Percentiles rank a stretch among this genome's conserved stretches.
Conservation (phyloP, 441 rosid species). For the Adansonia grandidieri region DNA sequence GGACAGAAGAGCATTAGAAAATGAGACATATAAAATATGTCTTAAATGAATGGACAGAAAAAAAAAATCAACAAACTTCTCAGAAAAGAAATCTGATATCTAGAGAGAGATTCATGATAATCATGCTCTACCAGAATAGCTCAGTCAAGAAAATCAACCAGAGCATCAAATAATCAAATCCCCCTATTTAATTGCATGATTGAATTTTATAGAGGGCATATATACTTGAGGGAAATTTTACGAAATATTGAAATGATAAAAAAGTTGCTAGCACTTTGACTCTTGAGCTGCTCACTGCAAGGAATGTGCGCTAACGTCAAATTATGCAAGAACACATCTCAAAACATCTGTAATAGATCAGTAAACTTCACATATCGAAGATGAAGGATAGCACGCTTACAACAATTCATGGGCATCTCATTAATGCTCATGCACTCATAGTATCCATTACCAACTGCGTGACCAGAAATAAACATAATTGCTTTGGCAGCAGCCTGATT, state of each 20-base stretch:
- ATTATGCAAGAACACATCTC: not conserved
- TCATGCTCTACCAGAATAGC: not conserved
- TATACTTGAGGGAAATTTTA: not conserved
- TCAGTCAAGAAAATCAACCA: conserved; percentile 16
- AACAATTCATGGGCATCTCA: conserved; percentile 70
- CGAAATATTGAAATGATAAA: not conserved
- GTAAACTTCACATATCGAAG: conserved; percentile 11
- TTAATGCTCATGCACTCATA: conserved; percentile 68
- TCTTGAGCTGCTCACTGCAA: not conserved
- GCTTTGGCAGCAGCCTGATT: conserved; percentile 98
- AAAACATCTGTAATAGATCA: not conserved
- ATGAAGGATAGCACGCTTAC: conserved; percentile 53
- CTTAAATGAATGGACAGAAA: no score
- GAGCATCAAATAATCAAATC: not conserved
- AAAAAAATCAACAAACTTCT: not conserved
- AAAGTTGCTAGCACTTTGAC: not conserved
- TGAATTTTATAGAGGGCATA: not conserved
- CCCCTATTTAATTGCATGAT: not conserved
- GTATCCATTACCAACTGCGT: conserved; percentile 57
- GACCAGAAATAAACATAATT: conserved; percentile 68
- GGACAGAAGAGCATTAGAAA: not conserved
- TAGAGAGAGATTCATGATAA: not conserved
- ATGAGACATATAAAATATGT: not conserved
- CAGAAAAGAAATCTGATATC: conserved; percentile 2
- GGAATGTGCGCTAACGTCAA: not conserved